Evolutionary conservation across 1,284 basidiomycete species (phyloP).

Genomic region (Amylostereum chailletii): DNA sequence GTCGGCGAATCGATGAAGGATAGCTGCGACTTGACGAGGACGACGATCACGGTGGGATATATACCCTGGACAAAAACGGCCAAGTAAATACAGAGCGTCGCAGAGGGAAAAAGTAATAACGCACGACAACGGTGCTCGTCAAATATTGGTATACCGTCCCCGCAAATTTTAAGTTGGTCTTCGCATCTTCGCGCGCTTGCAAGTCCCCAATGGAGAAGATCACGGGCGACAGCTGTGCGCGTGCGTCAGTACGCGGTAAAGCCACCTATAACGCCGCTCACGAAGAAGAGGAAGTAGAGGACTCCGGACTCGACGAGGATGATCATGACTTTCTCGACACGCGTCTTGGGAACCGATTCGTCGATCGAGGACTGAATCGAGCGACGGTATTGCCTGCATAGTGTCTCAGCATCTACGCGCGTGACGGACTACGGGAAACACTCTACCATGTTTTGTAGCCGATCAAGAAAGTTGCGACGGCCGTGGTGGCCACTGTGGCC

Average conservation of each 20-base stretch:
- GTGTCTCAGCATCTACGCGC: neutral
- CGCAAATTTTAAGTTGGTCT: neutral
- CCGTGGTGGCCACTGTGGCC: constrained; percentile 9
- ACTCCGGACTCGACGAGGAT: constrained; percentile 13
- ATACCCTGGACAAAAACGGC: neutral
- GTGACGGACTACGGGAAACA: neutral
- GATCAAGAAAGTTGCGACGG: constrained; percentile 11
- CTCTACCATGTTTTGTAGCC: constrained; percentile 12
- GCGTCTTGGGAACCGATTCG: constrained; percentile 3
- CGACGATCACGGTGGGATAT: neutral
- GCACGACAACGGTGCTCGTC: neutral
- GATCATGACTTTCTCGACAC: constrained; percentile 10
- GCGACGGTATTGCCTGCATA: constrained; percentile 9
- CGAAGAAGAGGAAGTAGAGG: constrained; percentile 9
- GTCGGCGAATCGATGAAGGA: neutral
- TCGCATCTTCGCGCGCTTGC: too few species aligned
- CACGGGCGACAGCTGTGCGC: too few species aligned
- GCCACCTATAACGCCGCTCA: neutral
- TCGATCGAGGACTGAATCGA: constrained; percentile 6
- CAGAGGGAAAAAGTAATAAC: neutral
- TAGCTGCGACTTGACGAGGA: neutral
- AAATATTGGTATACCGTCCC: neutral
- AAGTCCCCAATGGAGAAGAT: too few species aligned
- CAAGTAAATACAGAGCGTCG: too few species aligned
- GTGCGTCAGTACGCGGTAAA: too few species aligned